These are phyloP conservation scores for Mycena kentingensis DNA, from an alignment of 768 basidiomycete species.

Conservation along the genomic window DNA sequence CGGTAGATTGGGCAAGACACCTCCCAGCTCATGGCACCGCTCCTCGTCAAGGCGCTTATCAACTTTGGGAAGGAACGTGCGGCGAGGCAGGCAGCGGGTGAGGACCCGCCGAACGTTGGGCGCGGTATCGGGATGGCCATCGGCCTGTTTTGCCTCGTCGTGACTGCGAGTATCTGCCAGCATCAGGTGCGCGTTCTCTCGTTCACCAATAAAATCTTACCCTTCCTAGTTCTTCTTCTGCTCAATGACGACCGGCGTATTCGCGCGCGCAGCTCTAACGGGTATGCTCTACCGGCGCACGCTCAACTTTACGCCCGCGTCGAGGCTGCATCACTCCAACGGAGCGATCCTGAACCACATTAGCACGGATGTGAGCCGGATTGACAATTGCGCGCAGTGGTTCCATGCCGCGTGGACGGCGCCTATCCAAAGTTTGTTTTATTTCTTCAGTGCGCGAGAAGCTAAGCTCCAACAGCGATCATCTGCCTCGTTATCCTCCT, in stretches of 20 bases:
- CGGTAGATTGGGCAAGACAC: constrained; percentile 63
- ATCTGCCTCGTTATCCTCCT: constrained; percentile 51
- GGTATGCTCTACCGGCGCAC: constrained; percentile 70
- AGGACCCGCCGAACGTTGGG: constrained; percentile 44
- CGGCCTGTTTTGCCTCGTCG: constrained; percentile 51
- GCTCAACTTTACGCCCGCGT: constrained; percentile 63
- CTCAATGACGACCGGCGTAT: constrained; percentile 67
- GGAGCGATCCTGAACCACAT: constrained; percentile 60
- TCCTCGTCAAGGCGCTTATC: constrained; percentile 64
- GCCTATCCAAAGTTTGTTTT: constrained; percentile 51
- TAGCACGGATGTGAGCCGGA: constrained; percentile 65
- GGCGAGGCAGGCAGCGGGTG: constrained; percentile 37
- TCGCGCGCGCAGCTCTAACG: constrained; percentile 67
- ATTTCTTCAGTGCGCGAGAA: background rate
- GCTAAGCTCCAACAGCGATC: constrained; percentile 30
- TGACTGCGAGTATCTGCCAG: constrained; percentile 57
- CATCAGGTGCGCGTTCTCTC: too few relatives aligned
- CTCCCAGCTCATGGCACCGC: constrained; percentile 60
- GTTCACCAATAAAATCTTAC: too few relatives aligned
- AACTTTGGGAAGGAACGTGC: constrained; percentile 55
- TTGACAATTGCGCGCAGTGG: constrained; percentile 70
- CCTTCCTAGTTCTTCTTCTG: constrained; percentile 81
- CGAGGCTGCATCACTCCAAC: constrained; percentile 64
- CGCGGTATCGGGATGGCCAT: constrained; percentile 61
- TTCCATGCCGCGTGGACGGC: constrained; percentile 64